A percentile compares a stretch with the other conserved stretches of the same genome.
phyloP scores from a whole-genome alignment of 78 protist species.

The Dictyostelium discoideum region DNA sequence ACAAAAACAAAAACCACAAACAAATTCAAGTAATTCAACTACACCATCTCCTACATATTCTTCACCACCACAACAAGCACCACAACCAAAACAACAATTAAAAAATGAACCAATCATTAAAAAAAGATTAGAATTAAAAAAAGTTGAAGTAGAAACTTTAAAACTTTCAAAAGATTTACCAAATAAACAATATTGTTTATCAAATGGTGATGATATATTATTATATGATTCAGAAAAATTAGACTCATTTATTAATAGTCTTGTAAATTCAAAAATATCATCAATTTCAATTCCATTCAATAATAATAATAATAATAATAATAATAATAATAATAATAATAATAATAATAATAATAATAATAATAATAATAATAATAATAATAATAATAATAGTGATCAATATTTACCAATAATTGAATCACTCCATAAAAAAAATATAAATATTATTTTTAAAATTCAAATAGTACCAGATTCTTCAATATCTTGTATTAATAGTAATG shows the following conservation, averaged over 20 bases:
- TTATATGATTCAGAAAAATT: background rate
- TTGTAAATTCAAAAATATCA: background rate
- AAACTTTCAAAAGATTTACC: slow-evolving; percentile 2
- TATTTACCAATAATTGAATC: background rate
- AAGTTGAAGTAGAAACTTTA: background rate
- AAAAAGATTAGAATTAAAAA: background rate
- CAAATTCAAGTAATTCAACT: background rate
- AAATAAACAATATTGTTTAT: background rate
- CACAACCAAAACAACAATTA: background rate
- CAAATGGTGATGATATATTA: background rate
- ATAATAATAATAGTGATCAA: background rate
- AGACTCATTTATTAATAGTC: background rate
- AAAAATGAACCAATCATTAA: background rate
- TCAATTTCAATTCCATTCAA: background rate
- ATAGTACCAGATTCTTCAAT: background rate
- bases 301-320: background rate
- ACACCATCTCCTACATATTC: background rate
- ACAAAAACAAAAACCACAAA: background rate
- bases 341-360: too few relatives aligned
- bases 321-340: too few relatives aligned
- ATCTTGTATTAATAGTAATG: background rate
- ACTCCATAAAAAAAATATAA: background rate
- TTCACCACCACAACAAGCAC: background rate
- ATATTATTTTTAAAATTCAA: background rate
- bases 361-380: background rate